phyloP scores from a whole-genome alignment of 148 eudicot species.

The Nepenthes gracilis region DNA sequence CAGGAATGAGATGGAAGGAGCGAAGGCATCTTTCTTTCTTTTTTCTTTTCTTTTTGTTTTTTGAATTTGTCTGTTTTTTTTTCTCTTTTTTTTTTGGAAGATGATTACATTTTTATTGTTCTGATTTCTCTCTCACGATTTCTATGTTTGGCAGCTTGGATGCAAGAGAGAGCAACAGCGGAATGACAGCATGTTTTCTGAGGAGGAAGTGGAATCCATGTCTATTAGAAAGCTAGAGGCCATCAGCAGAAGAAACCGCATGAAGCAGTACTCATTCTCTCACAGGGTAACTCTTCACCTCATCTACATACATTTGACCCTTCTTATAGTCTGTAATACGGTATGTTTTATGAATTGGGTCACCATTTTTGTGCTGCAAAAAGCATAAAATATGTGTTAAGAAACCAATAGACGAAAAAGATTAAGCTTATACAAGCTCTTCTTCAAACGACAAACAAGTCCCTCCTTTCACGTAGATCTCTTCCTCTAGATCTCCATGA shows the following conservation, averaged over 20 bases:
- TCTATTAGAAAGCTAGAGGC: constrained; percentile 54
- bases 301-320: neutral
- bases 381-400: neutral
- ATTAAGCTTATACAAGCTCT: no score
- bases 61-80: no score
- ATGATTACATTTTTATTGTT: neutral
- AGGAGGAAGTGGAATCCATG: constrained; percentile 37
- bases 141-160: constrained; percentile 24
- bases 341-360: neutral
- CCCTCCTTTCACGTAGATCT: no score
- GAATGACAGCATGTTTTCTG: constrained; percentile 37
- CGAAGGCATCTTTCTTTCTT: no score
- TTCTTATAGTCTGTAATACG: no score
- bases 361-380: neutral
- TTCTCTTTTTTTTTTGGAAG: no score
- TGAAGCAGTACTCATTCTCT: constrained; percentile 73
- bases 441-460: no score
- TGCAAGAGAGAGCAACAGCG: constrained; percentile 38
- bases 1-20: neutral
- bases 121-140: neutral
- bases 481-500: no score
- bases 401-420: no score
- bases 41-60: no score
- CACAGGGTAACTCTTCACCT: constrained; percentile 36
- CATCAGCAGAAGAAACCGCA: constrained; percentile 41